phyloP scores from a whole-genome alignment of 1,284 basidiomycete genomes.

The Coniophora puteana region DNA sequence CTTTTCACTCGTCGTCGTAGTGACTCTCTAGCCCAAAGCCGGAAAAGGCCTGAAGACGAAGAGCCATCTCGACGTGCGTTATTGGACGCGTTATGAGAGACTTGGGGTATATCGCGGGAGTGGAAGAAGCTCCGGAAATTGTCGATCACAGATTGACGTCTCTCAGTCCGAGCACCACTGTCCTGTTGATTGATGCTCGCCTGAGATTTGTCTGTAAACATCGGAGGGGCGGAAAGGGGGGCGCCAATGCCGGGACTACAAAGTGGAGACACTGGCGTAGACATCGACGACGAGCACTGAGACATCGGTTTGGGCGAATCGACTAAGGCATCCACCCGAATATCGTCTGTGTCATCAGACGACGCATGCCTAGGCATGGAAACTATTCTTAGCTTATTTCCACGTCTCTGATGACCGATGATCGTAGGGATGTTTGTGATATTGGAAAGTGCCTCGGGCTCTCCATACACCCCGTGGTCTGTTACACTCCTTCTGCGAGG shows the following conservation, averaged over 20 bases:
- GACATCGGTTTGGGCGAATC: slow-evolving; percentile 46
- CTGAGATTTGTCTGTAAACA: no score
- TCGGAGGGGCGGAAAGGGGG: slow-evolving; percentile 21
- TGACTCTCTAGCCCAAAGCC: slow-evolving; percentile 44
- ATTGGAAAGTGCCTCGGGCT: background rate
- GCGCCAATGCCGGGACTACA: slow-evolving; percentile 31
- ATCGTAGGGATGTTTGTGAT: slow-evolving; percentile 9
- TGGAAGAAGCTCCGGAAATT: slow-evolving; percentile 43
- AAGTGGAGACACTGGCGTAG: slow-evolving; percentile 29
- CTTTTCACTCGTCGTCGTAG: slow-evolving; percentile 47
- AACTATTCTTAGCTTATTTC: slow-evolving; percentile 42
- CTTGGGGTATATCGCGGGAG: slow-evolving; percentile 32
- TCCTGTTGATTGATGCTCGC: no score
- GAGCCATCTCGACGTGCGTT: no score
- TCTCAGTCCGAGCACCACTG: slow-evolving; percentile 35
- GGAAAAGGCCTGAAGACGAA: slow-evolving; percentile 34
- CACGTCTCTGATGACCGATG: slow-evolving; percentile 33
- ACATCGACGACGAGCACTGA: slow-evolving; percentile 43
- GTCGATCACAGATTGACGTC: slow-evolving; percentile 45
- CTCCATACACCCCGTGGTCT: slow-evolving; percentile 17
- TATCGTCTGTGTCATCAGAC: slow-evolving; percentile 18
- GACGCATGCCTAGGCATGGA: slow-evolving; percentile 23
- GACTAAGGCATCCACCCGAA: slow-evolving; percentile 14
- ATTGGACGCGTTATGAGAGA: slow-evolving; percentile 20
- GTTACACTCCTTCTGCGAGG: slow-evolving; percentile 46